Percentiles rank a stretch among this genome's conserved stretches.
Conservation (phyloP, 108 stramenopile species). For the Pseudonitzschia pungens region DNA sequence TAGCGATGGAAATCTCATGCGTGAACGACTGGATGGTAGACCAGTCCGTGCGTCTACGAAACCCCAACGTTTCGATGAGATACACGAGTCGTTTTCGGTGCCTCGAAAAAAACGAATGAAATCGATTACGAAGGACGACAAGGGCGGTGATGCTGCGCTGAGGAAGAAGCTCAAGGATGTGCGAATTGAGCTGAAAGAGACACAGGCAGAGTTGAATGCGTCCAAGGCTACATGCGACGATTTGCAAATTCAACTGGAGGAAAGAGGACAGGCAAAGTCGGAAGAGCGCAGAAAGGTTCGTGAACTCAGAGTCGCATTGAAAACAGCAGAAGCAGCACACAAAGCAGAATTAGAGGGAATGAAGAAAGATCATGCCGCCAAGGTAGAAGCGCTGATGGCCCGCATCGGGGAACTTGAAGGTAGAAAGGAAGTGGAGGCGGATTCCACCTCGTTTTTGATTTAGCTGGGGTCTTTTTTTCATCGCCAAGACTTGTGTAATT, state of each 20-base stretch:
- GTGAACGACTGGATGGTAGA: slow-evolving; percentile 7
- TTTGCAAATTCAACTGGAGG: slow-evolving; percentile 9
- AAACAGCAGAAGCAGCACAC: not conserved
- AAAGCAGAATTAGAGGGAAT: not conserved
- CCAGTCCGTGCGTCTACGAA: not conserved
- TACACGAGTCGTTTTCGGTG: not conserved
- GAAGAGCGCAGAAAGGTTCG: not conserved
- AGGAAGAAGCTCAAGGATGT: slow-evolving; percentile 7
- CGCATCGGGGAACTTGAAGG: slow-evolving; percentile 8
- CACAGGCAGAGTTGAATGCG: slow-evolving; percentile 4
- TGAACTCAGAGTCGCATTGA: slow-evolving; percentile 2
- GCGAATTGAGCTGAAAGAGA: not conserved
- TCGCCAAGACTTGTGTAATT: not conserved
- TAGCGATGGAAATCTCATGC: not conserved
- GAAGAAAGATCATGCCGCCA: not conserved
- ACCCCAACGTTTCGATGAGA: slow-evolving; percentile 9
- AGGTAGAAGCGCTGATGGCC: not conserved
- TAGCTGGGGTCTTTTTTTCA: not conserved
- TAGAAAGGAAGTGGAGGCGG: not conserved
- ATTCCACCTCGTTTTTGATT: not conserved
- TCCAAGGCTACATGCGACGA: slow-evolving; percentile 6
- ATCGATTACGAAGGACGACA: not conserved
- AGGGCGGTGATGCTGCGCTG: not conserved
- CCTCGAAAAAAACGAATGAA: slow-evolving; percentile 7
- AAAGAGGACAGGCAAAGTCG: not conserved